Evolutionary conservation across 2,329 filamentous ascomycete species (phyloP), one percentile per base, ranked within the genome.

Genomic region (Aureobasidium sp.): DNA sequence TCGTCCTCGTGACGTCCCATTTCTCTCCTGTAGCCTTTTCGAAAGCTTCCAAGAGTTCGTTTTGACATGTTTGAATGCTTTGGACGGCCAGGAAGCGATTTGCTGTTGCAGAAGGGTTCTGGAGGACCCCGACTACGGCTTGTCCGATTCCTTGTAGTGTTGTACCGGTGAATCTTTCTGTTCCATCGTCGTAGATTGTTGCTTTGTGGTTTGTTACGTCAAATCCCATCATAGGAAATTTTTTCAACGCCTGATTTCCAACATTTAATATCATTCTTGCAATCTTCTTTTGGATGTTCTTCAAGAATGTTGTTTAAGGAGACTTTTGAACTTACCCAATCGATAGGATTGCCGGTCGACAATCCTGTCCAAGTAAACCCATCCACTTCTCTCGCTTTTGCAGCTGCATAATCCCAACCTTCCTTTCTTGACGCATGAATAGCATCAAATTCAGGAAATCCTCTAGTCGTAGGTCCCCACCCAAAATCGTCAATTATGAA

Each of bases 221-320:
- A 79, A 79, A 82, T 65, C 87, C 84, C 67, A 87, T 84, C 68
- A 86, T 82, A 0, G 79, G 71, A 0, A 83, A 82, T 2, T 81
- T 85, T 82, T 83, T 87, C 15, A 76, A 78, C 61, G 87, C 78
- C 64, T 65, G n/a, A 0, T 2, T 0, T 5, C 20, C 20, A 20
- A 20, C 20, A 20, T 20, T 20, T 20, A 20, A 20, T 20, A 20
- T 20, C 20, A 20, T 20, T 20, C 20, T 20, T 20, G 1, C 1
- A 1, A 20, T 20, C 20, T 20, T 20, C 20, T 20, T 20, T 20
- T n/a, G n/a, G n/a, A n/a, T n/a, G n/a, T n/a, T n/a, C n/a, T n/a
- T n/a, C n/a, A n/a, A n/a, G n/a, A n/a, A n/a, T n/a, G n/a, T n/a
- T n/a, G n/a, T n/a, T n/a, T n/a, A n/a, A n/a, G n/a, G n/a, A n/a